These are phyloP conservation scores for Termitomyces eurrhizus DNA, from an alignment of 768 basidiomycete genomes.

Conservation along the genomic window DNA sequence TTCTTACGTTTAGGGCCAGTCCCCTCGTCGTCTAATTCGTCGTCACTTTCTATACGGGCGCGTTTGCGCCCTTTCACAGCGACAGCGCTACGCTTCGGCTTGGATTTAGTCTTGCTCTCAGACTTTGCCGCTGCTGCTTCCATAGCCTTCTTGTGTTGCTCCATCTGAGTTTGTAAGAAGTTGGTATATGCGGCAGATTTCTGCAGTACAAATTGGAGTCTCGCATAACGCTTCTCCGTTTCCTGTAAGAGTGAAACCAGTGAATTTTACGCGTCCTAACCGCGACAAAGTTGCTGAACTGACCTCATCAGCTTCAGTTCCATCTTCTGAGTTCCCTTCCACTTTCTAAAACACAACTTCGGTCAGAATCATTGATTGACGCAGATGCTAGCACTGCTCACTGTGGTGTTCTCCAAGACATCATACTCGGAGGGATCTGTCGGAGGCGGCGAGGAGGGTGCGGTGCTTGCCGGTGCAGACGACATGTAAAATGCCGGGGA, in stretches of 20 bases:
- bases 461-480: constrained; percentile 19
- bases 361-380: neutral
- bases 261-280: neutral
- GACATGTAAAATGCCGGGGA: constrained; percentile 17
- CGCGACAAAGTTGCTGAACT: neutral
- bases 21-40: constrained; percentile 14
- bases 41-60: constrained; percentile 14
- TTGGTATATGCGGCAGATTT: constrained; percentile 75
- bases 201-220: constrained; percentile 66
- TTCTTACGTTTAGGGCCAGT: constrained; percentile 19
- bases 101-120: constrained; percentile 3
- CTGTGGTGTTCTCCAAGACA: constrained; percentile 11
- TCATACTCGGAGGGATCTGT: constrained; percentile 16
- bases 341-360: neutral
- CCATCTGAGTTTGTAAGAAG: constrained; percentile 73
- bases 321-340: constrained; percentile 5
- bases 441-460: constrained; percentile 19
- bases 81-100: constrained; percentile 2
- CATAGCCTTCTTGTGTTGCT: constrained; percentile 43
- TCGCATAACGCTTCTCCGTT: constrained; percentile 42
- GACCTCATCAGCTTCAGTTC: constrained; percentile 13
- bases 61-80: constrained; percentile 19
- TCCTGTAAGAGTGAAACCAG: constrained; percentile 31
- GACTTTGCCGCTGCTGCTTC: constrained; percentile 10
- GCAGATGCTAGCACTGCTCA: constrained; percentile 1